Evolutionary conservation across 768 basidiomycete species (phyloP).

Genomic region (Leccinum incarnatum): DNA sequence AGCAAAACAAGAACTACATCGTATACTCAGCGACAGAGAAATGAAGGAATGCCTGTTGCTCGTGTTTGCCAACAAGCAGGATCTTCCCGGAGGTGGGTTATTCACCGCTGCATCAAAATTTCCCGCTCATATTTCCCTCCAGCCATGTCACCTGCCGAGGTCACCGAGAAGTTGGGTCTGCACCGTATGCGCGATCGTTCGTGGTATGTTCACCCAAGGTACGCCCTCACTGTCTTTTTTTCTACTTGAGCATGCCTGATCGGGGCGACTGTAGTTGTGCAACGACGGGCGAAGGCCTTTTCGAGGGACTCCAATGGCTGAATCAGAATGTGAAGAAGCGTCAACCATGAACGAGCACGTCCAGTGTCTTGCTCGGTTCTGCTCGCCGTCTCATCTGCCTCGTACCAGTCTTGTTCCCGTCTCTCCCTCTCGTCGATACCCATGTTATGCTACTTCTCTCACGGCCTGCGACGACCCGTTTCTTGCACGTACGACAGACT

Average conservation of each 20-base stretch:
- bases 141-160: slow-evolving; percentile 99
- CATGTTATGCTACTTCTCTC: slow-evolving; percentile 34
- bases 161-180: slow-evolving; percentile 94
- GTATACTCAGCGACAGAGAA: slow-evolving; percentile 94
- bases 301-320: slow-evolving; percentile 96
- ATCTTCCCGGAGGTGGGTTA: slow-evolving; percentile 86
- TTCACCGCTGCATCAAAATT: background rate
- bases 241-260: background rate
- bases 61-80: slow-evolving; percentile 99
- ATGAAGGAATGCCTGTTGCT: slow-evolving; percentile 97
- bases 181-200: slow-evolving; percentile 95
- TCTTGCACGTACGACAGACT: slow-evolving; percentile 37
- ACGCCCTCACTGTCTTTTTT: slow-evolving; percentile 20
- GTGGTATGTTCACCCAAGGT: slow-evolving; percentile 99
- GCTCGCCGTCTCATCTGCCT: slow-evolving; percentile 24
- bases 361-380: slow-evolving; percentile 14
- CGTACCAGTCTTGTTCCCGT: slow-evolving; percentile 16
- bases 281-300: slow-evolving; percentile 93
- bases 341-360: slow-evolving; percentile 52
- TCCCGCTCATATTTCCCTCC: slow-evolving; percentile 1
- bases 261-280: slow-evolving; percentile 65
- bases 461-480: slow-evolving; percentile 33
- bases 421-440: slow-evolving; percentile 30
- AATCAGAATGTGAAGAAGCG: slow-evolving; percentile 97
- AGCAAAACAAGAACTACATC: slow-evolving; percentile 91